Conservation (phyloP, 345 rosid species). For the Chamaenerion angustifolium region DNA sequence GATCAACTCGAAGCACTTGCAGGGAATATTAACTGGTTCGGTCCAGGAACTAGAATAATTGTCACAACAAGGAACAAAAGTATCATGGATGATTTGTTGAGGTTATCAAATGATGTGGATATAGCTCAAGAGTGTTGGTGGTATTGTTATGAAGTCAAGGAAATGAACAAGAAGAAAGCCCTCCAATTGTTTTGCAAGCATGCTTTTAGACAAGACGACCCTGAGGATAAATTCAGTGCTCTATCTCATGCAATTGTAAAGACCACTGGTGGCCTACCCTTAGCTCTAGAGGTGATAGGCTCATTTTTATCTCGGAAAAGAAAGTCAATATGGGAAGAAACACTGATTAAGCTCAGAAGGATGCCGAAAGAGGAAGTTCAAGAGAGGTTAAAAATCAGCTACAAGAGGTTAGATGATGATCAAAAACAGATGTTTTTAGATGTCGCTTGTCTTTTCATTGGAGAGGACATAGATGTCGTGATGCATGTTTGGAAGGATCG, state of each 20-base stretch:
- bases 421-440: too few relatives aligned
- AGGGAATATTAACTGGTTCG: not conserved
- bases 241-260: too few relatives aligned
- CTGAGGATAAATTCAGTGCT: not conserved
- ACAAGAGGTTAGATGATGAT: too few relatives aligned
- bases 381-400: too few relatives aligned
- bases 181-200: not conserved
- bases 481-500: too few relatives aligned
- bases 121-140: not conserved
- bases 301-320: accelerated
- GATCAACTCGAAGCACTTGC: not conserved
- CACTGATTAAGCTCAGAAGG: not conserved
- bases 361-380: too few relatives aligned
- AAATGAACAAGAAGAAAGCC: not conserved
- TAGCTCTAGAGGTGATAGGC: too few relatives aligned
- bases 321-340: not conserved
- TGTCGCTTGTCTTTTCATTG: too few relatives aligned
- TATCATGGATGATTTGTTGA: not conserved
- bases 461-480: too few relatives aligned
- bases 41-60: not conserved
- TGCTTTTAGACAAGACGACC: not conserved
- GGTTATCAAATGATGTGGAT: not conserved
- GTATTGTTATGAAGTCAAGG: not conserved
- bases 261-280: too few relatives aligned
- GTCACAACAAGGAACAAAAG: constrained; percentile 2